These are phyloP conservation scores for Candolleomyces efflorescens DNA, from an alignment of 768 basidiomycete genomes.

Conservation along the genomic window DNA sequence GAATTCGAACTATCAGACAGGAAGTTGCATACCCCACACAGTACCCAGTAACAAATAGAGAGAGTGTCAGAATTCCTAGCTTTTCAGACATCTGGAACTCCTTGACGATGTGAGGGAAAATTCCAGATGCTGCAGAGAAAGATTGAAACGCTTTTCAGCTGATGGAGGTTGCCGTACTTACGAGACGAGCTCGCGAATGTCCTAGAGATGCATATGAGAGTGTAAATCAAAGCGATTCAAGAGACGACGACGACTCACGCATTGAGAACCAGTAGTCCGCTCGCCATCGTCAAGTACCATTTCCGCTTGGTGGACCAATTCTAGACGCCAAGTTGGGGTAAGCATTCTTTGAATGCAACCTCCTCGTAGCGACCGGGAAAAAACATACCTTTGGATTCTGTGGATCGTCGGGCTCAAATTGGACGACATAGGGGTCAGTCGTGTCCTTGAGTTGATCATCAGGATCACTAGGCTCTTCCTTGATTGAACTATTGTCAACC, in stretches of 20 bases:
- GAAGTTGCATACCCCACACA: constrained; percentile 41
- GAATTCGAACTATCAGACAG: too few species aligned
- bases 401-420: constrained; percentile 36
- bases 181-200: constrained; percentile 62
- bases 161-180: constrained; percentile 16
- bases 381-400: constrained; percentile 41
- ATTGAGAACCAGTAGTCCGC: constrained; percentile 49
- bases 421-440: constrained; percentile 30
- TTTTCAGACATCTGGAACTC: constrained; percentile 48
- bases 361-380: background rate
- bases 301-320: constrained; percentile 42
- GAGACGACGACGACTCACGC: constrained; percentile 26
- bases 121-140: constrained; percentile 35
- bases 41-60: constrained; percentile 68
- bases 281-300: constrained; percentile 51
- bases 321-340: constrained; percentile 26
- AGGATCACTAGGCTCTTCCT: background rate
- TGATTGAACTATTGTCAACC: constrained; percentile 1
- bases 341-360: background rate
- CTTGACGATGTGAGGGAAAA: constrained; percentile 38
- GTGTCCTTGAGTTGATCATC: background rate
- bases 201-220: constrained; percentile 22
- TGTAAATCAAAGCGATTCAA: too few species aligned
- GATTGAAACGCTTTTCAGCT: too few species aligned
- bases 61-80: constrained; percentile 50